phyloP scores from a whole-genome alignment of 306 rosid genomes.

The Malus asiatica region DNA sequence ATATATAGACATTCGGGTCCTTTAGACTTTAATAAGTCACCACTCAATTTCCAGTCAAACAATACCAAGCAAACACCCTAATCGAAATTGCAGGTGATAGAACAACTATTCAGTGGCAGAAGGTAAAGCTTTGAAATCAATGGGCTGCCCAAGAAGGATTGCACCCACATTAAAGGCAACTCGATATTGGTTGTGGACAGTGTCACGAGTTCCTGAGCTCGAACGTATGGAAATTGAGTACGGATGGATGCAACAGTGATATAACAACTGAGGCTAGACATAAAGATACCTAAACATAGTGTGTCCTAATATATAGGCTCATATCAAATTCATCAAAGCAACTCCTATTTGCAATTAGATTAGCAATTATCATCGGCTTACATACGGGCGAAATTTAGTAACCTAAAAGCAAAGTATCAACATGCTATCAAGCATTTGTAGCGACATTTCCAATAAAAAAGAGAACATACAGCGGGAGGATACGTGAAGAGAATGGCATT shows the following conservation, averaged over 20 bases:
- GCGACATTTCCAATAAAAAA: neutral
- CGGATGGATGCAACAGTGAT: neutral
- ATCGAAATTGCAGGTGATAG: neutral
- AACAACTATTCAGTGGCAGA: neutral
- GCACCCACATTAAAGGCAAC: neutral
- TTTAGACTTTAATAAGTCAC: neutral
- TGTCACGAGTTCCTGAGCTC: neutral
- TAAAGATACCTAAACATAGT: neutral
- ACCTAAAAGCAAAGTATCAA: neutral
- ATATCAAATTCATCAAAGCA: neutral
- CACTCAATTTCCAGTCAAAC: neutral
- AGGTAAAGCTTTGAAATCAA: neutral
- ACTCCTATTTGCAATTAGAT: neutral
- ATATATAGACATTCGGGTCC: neutral
- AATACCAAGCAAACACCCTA: neutral
- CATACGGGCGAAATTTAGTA: neutral
- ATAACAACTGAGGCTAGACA: neutral
- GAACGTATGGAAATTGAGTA: neutral
- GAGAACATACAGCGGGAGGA: conserved; percentile 62
- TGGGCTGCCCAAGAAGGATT: neutral
- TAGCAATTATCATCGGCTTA: neutral
- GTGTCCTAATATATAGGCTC: neutral
- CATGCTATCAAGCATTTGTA: neutral
- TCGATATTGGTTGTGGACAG: neutral
- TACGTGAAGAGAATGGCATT: conserved; percentile 79